Evolutionary conservation across 2,329 filamentous ascomycete genomes (phyloP), one percentile per base, ranked within the genome.

Genomic region (Claviceps spartinae): DNA sequence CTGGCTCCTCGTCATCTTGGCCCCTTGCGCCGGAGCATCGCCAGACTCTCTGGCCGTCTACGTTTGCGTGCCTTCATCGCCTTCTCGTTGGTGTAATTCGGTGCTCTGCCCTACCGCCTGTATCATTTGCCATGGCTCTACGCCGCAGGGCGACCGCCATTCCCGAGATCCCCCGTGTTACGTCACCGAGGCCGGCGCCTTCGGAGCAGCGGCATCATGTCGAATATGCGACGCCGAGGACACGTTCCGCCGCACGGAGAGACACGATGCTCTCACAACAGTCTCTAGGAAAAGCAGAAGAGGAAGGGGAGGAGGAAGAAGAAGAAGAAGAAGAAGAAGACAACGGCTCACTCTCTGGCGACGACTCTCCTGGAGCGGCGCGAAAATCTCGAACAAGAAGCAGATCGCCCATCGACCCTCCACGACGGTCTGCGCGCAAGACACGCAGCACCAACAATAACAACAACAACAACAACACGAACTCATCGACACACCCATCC

Each of bases 151-250:
- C 49, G 4, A 24, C 30, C 9, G 67, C 74, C 59, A 73, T 93
- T 53, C 89, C 90, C 53, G 78, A 78, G 53, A 93, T 85, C 52
- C 89, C 89, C 62, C 84, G 88, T 63, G 86, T 96, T 59, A 94
- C 93, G 60, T 94, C 88, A 13, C 89, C 90, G 42, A 93, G 88
- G 52, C 89, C 90, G 42, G 84, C 85, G 2, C 63, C 67, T 24
- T 67, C 67, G 44, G 67, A 68, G 52, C 60, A 34, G 30, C 30
- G 30, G 30, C 30, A 55, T 34, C 65, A 63, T 18, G 54, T 53
- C 30, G 67, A 67, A 40, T 79, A 94, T 67, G 81, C 80, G 57
- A 85, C 82, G 9, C 88, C 88, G 5, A 75, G 82, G 55, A 94
- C 88, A 55, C 81, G 88, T 60, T 91, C 88, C 37, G 83, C 82